phyloP scores from a whole-genome alignment of 2,329 filamentous ascomycete species.

The Parastagonospora nodorum region DNA sequence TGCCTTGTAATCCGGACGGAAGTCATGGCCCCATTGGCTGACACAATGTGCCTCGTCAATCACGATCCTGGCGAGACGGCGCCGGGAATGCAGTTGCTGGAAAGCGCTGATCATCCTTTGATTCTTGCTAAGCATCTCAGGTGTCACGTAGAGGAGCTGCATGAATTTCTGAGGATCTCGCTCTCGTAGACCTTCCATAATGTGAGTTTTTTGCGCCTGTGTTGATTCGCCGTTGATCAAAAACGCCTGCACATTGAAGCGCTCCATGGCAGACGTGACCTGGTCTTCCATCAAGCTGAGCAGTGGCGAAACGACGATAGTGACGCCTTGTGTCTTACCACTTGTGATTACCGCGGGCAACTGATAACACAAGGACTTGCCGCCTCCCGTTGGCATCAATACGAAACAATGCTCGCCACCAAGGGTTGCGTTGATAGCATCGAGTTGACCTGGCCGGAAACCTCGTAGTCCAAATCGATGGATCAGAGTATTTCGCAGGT shows the following conservation, averaged over 20 bases:
- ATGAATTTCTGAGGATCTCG: constrained; percentile 74
- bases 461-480: constrained; percentile 82
- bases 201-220: constrained; percentile 64
- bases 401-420: constrained; percentile 89
- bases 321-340: constrained; percentile 83
- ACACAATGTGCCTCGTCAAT: constrained; percentile 99
- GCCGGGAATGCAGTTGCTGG: constrained; percentile 67
- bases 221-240: constrained; percentile 80
- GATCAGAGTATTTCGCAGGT: constrained; percentile 80
- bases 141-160: constrained; percentile 91
- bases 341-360: constrained; percentile 82
- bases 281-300: constrained; percentile 98
- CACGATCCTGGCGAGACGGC: constrained; percentile 84
- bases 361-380: constrained; percentile 97
- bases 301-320: constrained; percentile 91
- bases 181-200: constrained; percentile 68
- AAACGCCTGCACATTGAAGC: constrained; percentile 76
- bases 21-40: constrained; percentile 98
- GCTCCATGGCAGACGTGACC: constrained; percentile 74
- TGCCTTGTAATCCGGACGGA: constrained; percentile 91
- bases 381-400: constrained; percentile 96
- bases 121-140: constrained; percentile 93
- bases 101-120: constrained; percentile 69
- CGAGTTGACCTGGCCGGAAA: constrained; percentile 88
- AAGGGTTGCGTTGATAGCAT: constrained; percentile 94